Conservation (phyloP, 176 grass and related monocot genomes). For the Avena atlantica region DNA sequence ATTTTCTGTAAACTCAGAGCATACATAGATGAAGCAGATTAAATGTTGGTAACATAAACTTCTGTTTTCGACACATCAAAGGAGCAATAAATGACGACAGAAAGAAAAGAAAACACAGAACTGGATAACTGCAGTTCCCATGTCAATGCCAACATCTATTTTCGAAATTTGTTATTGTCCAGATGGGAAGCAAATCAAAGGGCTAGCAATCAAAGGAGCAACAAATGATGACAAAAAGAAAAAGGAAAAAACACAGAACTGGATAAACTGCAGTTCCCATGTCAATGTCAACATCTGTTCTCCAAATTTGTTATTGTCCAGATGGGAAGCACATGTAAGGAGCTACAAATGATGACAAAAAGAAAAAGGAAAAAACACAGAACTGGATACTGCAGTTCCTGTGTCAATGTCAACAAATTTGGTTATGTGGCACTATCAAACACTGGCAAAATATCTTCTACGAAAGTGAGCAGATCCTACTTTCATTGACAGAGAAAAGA, state of each 20-base stretch:
- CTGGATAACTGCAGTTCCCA: neutral
- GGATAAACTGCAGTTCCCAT: too few relatives aligned
- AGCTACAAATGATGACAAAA: neutral
- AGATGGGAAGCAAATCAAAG: too few relatives aligned
- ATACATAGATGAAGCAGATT: neutral
- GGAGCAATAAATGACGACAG: too few relatives aligned
- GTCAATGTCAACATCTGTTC: too few relatives aligned
- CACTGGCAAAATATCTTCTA: slow-evolving; percentile 20
- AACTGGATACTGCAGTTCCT: neutral
- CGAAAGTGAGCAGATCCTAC: neutral
- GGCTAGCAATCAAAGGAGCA: too few relatives aligned
- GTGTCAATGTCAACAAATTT: slow-evolving; percentile 21
- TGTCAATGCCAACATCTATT: slow-evolving; percentile 7
- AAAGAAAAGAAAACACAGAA: too few relatives aligned
- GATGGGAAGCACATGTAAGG: neutral
- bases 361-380: neutral
- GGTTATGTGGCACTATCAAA: neutral
- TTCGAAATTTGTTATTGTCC: too few relatives aligned
- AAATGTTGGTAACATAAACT: neutral
- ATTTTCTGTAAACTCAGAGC: neutral
- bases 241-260: too few relatives aligned
- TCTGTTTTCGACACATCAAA: too few relatives aligned
- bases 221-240: too few relatives aligned
- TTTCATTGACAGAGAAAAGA: slow-evolving; percentile 19
- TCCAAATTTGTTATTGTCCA: neutral